Evolutionary conservation across 352 stramenopile species (phyloP).

Genomic region (Hyaloperonospora brassicae): DNA sequence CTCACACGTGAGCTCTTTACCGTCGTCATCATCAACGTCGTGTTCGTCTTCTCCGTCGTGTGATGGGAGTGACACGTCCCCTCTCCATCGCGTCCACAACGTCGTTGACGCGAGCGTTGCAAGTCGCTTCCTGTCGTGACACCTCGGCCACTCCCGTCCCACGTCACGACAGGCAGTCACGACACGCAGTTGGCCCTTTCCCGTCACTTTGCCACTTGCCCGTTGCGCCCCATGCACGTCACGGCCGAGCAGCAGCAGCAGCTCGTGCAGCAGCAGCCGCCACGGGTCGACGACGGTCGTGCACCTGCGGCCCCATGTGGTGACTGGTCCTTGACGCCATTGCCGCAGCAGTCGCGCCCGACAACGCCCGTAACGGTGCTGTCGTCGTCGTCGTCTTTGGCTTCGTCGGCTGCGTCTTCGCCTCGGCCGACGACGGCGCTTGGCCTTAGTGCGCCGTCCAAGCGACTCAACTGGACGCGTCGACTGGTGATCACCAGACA

Average conservation of each 20-base stretch:
- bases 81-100: slow-evolving; percentile 9
- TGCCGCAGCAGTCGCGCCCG: neutral
- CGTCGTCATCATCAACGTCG: neutral
- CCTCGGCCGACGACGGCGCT: slow-evolving; percentile 2
- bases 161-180: slow-evolving; percentile 23
- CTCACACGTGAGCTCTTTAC: too few species aligned
- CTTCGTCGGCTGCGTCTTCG: slow-evolving; percentile 6
- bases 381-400: slow-evolving; percentile 5
- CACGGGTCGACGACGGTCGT: too few species aligned
- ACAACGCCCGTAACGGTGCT: neutral
- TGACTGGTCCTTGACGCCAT: slow-evolving; percentile 4
- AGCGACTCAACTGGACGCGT: slow-evolving; percentile 52
- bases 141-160: slow-evolving; percentile 23
- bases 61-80: too few species aligned
- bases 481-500: slow-evolving; percentile 82
- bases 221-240: slow-evolving; percentile 22
- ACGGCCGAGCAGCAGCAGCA: slow-evolving; percentile 7
- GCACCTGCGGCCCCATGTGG: too few species aligned
- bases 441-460: slow-evolving; percentile 13
- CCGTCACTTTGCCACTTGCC: slow-evolving; percentile 26
- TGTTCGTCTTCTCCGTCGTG: slow-evolving; percentile 19
- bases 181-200: slow-evolving; percentile 2
- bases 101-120: slow-evolving; percentile 23
- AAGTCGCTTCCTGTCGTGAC: slow-evolving; percentile 30
- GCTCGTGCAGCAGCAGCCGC: too few species aligned